Evolutionary conservation across 352 stramenopile genomes (phyloP).

Genomic region (Aphanomyces astaci): DNA sequence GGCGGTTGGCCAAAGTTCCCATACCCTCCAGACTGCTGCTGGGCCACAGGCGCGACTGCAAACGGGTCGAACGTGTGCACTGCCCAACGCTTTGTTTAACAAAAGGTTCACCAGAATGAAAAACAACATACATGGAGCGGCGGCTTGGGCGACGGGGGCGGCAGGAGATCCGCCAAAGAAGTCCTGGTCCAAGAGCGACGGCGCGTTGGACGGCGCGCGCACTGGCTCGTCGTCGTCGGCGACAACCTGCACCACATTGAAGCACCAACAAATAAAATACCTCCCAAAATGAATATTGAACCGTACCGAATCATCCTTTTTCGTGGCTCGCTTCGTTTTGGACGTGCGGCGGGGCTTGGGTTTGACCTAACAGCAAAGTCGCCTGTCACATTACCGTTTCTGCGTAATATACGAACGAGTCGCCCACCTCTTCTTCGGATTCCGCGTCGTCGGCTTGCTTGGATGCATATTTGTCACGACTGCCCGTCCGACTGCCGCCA

Average conservation of each 20-base stretch:
- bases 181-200: conserved; percentile 66
- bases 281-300: not conserved
- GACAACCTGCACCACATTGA: conserved; percentile 35
- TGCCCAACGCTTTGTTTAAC: conserved; percentile 17
- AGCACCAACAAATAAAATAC: conserved; percentile 8
- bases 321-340: conserved; percentile 58
- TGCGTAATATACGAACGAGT: too few relatives aligned
- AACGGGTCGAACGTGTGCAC: conserved; percentile 64
- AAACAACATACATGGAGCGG: conserved; percentile 23
- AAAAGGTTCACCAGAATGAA: not conserved
- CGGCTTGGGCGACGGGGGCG: conserved; percentile 28
- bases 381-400: too few relatives aligned
- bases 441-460: conserved; percentile 55
- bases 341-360: conserved; percentile 47
- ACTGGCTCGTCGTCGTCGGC: conserved; percentile 35
- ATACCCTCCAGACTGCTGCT: conserved; percentile 37
- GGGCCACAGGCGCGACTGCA: conserved; percentile 31
- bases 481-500: conserved; percentile 31
- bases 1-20: conserved; percentile 28
- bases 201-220: conserved; percentile 40
- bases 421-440: conserved; percentile 58
- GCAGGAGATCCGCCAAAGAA: conserved; percentile 51
- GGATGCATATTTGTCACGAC: conserved; percentile 36
- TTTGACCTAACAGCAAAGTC: conserved; percentile 32
- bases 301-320: conserved; percentile 50